Base-by-base conservation (phyloP, 306 rosid species). In the Rosa chinensis region DNA sequence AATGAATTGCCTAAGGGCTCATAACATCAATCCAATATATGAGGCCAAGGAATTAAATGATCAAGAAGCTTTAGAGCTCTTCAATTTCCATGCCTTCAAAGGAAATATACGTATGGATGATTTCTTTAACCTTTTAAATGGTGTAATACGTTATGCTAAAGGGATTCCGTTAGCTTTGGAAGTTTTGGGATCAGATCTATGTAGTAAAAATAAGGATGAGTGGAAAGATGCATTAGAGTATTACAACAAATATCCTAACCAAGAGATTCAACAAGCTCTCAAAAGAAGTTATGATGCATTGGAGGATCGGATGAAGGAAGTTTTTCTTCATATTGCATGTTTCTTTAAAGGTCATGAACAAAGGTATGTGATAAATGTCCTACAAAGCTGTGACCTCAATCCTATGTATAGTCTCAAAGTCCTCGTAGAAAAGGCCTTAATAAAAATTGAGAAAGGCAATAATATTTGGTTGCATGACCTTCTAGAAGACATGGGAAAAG, bases 271-370 rank as follows among this genome's bases (percentile, higher is more conserved):
- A 8, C 58, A 67, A 78, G 79, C 68, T 25, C 85, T 87, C 16
- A 49, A 78, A 62, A 73, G 82, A 16, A 87, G 88, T 73, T 87
- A 37, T 74, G 82, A 87, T 10, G 50, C 62, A 37, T 68, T 87
- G 78, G 81, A 79, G 3, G 80, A 77, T 1, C 20, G n/a, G 20
- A 67, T 68, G 6, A 62, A 73, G 9, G 66, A 76, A 10, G 80
- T 87, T n/a, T 84, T 84, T 13, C 83, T 87, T 23, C 79, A 84
- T 1, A 77, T 87, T 56, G 88, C 88, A 48, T 84, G 86, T 43
- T 87, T 87, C 75, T 82, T 87, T 20, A 77, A 64, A n/a, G 85
- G 82, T 1, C 3, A 63, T 18, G 0, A 0, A 10, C 20, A 16
- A 59, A 76, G 83, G 44, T 32, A 63, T 73, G 83, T 87, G 12